These are phyloP conservation scores for Epithemia pelagica DNA, from an alignment of 108 stramenopile species.

Conservation along the genomic window DNA sequence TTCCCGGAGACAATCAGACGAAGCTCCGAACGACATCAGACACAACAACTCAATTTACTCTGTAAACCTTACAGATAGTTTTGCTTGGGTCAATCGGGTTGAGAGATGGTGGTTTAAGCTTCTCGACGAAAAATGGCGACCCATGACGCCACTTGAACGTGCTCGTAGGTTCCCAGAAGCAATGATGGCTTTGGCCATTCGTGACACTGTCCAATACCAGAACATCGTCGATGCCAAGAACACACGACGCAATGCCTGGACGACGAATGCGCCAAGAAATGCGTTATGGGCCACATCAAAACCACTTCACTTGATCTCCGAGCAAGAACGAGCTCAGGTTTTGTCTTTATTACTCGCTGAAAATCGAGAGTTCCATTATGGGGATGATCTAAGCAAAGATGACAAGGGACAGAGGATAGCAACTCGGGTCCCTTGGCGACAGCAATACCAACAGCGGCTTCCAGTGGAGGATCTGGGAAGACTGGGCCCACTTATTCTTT, in stretches of 20 bases:
- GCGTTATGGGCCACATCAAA: not conserved
- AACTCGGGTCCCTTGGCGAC: conserved; percentile 14
- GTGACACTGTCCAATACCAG: conserved; percentile 6
- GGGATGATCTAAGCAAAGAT: not conserved
- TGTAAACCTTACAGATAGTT: too few species aligned
- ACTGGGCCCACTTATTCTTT: conserved; percentile 7
- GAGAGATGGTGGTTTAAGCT: too few species aligned
- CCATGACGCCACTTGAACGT: not conserved
- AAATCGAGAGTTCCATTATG: not conserved
- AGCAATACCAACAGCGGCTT: conserved; percentile 8
- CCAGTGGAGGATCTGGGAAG: conserved; percentile 3
- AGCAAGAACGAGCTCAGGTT: not conserved
- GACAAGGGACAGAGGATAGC: too few species aligned
- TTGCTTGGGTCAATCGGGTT: too few species aligned
- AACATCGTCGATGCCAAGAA: conserved; percentile 14
- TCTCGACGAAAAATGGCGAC: too few species aligned
- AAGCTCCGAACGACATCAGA: too few species aligned
- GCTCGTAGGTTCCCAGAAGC: not conserved
- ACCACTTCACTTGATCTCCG: not conserved
- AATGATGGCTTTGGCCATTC: not conserved
- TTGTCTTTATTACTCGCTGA: not conserved
- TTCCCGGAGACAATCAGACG: too few species aligned
- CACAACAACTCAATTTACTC: too few species aligned
- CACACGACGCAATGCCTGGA: conserved; percentile 18
- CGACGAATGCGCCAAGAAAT: not conserved